Evolutionary conservation across 1,284 basidiomycete species (phyloP), one percentile per base, ranked within the genome.

Genomic region (Phellopilus nigrolimitatus): DNA sequence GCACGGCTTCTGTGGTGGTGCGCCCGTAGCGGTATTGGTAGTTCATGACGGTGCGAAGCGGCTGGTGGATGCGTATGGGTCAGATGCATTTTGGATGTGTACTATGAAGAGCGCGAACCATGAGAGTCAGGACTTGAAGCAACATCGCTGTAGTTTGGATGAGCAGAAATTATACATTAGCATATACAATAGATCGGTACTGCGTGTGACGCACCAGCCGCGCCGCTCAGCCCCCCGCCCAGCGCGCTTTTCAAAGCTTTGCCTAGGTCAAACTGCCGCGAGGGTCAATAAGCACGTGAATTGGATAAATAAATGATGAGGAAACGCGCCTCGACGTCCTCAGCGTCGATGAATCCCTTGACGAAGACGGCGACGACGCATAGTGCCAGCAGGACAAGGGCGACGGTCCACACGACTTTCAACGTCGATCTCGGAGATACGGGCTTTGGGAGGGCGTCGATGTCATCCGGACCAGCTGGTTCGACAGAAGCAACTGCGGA

Each of bases 31-130:
- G 80, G 62, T 89, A 90, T 68, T 91, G 91, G 64, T 90, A 93
- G 71, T 95, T 95, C 91, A 95, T 94, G 51, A 92, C 76, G 1
- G 91, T 95, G 21, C 91, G 79, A 1, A 90, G 66, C 1, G 88
- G 88, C 83, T 73, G 21, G 9, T 33, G 15, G 17, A 49, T 4
- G 17, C 54, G 31, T 6, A 6, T 22, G 31, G 38, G 22, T 34
- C 30, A 44, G 37, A 62, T 49, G 12, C 57, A 58, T 36, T 30
- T 19, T 31, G 4, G 19, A 17, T 38, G 7, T 3, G 10, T 2
- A 38, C 28, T 15, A 13, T 22, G 36, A 27, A 30, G 30, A 10
- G 19, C 21, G 38, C 59, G 51, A 61, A 80, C 82, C 89, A 94
- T 94, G 49, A 93, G 75, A 1, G 83, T 81, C 39, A 92, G 66